Conservation (phyloP, 345 rosid species). For the Arabidopsis suecica region DNA sequence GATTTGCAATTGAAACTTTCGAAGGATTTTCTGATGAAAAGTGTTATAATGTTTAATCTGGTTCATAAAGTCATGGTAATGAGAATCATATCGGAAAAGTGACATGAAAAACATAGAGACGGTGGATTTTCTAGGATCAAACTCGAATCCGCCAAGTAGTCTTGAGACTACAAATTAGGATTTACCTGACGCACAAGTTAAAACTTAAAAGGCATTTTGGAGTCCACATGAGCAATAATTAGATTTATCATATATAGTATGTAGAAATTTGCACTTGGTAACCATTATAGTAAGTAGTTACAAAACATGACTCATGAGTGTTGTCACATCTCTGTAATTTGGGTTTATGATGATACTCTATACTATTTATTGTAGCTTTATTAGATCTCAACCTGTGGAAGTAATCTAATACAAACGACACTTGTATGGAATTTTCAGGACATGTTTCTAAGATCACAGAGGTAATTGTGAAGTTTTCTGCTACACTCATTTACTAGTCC, state of each 20-base stretch:
- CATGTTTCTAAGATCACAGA: constrained; percentile 7
- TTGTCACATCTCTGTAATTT: constrained; percentile 4
- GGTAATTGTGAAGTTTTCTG: background rate
- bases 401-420: background rate
- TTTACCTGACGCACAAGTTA: constrained; percentile 15
- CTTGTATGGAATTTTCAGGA: background rate
- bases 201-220: background rate
- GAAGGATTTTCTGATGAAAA: constrained; percentile 1
- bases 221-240: constrained; percentile 18
- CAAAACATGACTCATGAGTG: constrained; percentile 8
- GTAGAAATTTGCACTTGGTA: constrained; percentile 19
- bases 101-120: background rate
- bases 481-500: constrained; percentile 6
- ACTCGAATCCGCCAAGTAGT: background rate
- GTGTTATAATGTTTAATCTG: constrained; percentile 12
- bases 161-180: background rate
- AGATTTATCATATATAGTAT: background rate
- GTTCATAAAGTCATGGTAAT: background rate
- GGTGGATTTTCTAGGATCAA: background rate
- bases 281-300: constrained; percentile 13
- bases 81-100: background rate
- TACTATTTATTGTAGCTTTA: background rate
- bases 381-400: background rate
- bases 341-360: background rate
- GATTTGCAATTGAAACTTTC: background rate